These are phyloP conservation scores for Monosporozyma yasuniensis DNA, from an alignment of 805 yeast species.

Conservation along the genomic window DNA sequence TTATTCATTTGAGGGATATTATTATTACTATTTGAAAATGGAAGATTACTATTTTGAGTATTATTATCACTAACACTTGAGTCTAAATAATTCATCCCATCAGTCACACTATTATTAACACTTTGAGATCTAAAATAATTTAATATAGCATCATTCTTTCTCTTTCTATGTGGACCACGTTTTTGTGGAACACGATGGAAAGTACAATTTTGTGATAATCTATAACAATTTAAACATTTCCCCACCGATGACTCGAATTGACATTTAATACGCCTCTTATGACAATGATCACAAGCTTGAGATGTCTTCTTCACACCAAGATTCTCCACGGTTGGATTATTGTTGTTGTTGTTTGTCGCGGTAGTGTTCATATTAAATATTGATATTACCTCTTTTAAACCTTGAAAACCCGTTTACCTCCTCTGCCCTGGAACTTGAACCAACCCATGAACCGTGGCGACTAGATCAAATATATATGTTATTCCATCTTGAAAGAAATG, in stretches of 20 bases:
- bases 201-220: constrained; percentile 49
- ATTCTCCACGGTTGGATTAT: background rate
- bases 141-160: background rate
- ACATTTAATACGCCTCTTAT: constrained; percentile 63
- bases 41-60: background rate
- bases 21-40: background rate
- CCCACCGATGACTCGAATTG: constrained; percentile 39
- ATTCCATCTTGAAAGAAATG: too few relatives aligned
- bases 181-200: constrained; percentile 68
- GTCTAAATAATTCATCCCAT: background rate
- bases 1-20: background rate
- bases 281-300: constrained; percentile 71
- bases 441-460: too few relatives aligned
- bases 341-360: too few relatives aligned
- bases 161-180: constrained; percentile 48
- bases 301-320: constrained; percentile 44
- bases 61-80: background rate
- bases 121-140: background rate
- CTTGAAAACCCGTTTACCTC: too few relatives aligned
- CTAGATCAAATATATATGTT: too few relatives aligned
- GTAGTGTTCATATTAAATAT: too few relatives aligned
- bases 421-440: too few relatives aligned
- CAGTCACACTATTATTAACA: background rate
- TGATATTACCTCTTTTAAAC: too few relatives aligned
- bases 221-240: constrained; percentile 50